phyloP scores from a whole-genome alignment of 805 yeast genomes.

The Kodamaea sagamina region DNA sequence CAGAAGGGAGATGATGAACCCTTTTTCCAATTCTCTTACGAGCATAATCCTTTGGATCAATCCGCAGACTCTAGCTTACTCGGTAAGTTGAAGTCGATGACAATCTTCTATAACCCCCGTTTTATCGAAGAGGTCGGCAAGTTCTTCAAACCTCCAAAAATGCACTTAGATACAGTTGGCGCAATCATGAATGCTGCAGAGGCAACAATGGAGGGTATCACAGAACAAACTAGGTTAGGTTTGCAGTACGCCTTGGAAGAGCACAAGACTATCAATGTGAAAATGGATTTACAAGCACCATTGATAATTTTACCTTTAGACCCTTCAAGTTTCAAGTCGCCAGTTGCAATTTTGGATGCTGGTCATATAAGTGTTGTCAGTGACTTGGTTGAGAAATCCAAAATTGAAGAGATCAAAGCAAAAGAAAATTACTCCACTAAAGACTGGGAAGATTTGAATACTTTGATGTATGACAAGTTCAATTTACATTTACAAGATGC shows the following conservation, averaged over 20 bases:
- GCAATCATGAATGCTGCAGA: slow-evolving; percentile 94
- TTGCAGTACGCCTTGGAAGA: slow-evolving; percentile 91
- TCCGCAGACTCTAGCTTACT: slow-evolving; percentile 77
- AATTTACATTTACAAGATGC: slow-evolving; percentile 77
- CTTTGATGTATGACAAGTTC: slow-evolving; percentile 89
- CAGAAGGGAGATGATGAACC: slow-evolving; percentile 40
- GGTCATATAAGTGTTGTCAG: slow-evolving; percentile 88
- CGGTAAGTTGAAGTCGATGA: slow-evolving; percentile 80
- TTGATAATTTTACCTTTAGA: slow-evolving; percentile 83
- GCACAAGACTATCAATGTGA: slow-evolving; percentile 84
- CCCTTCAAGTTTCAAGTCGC: slow-evolving; percentile 75
- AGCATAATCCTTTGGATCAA: slow-evolving; percentile 81
- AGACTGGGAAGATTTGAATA: slow-evolving; percentile 76
- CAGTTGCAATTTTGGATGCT: slow-evolving; percentile 91
- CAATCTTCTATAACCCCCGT: slow-evolving; percentile 83
- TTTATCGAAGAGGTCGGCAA: slow-evolving; percentile 72
- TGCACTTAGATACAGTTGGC: slow-evolving; percentile 83
- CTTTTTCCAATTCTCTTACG: slow-evolving; percentile 79
- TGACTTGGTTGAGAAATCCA: slow-evolving; percentile 72
- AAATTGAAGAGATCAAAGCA: slow-evolving; percentile 66
- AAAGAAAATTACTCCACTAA: slow-evolving; percentile 57
- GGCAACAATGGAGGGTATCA: slow-evolving; percentile 87
- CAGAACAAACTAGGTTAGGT: slow-evolving; percentile 88
- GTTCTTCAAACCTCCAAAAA: slow-evolving; percentile 86
- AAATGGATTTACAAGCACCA: slow-evolving; percentile 92